These are phyloP conservation scores for Solanum chacoense DNA, from an alignment of 305 asterid species.

Conservation along the genomic window DNA sequence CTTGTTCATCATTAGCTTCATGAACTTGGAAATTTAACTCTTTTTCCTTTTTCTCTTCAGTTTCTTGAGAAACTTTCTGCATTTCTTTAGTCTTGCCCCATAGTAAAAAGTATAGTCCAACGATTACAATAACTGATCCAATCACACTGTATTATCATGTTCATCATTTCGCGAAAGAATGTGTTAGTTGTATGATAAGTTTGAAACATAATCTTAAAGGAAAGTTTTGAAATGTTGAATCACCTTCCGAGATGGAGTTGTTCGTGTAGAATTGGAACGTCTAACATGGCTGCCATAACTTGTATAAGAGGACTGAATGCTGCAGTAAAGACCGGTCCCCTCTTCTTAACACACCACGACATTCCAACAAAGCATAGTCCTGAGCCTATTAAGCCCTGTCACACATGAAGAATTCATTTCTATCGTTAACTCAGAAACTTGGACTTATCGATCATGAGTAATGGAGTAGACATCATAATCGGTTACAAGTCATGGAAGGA, in stretches of 20 bases:
- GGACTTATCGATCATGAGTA: neutral
- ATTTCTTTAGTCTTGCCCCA: conserved; percentile 9
- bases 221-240: neutral
- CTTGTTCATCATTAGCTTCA: neutral
- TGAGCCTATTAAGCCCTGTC: conserved; percentile 60
- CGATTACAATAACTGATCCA: conserved; percentile 4
- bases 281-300: conserved; percentile 47
- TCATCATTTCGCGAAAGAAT: neutral
- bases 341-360: conserved; percentile 71
- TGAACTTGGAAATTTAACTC: neutral
- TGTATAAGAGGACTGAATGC: conserved; percentile 68
- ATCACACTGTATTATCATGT: neutral
- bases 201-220: neutral
- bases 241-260: conserved; percentile 73
- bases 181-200: neutral
- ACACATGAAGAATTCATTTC: neutral
- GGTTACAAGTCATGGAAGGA: neutral
- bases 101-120: conserved; percentile 1
- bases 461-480: neutral
- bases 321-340: conserved; percentile 62
- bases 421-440: neutral
- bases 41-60: neutral
- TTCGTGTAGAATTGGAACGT: conserved; percentile 51
- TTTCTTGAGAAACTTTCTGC: conserved; percentile 5
- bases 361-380: conserved; percentile 65